Percentiles rank a stretch among this genome's conserved stretches.
These are phyloP conservation scores for Trichoderma sp. DNA, from an alignment of 2,329 filamentous ascomycete genomes.

Conservation along the genomic window DNA sequence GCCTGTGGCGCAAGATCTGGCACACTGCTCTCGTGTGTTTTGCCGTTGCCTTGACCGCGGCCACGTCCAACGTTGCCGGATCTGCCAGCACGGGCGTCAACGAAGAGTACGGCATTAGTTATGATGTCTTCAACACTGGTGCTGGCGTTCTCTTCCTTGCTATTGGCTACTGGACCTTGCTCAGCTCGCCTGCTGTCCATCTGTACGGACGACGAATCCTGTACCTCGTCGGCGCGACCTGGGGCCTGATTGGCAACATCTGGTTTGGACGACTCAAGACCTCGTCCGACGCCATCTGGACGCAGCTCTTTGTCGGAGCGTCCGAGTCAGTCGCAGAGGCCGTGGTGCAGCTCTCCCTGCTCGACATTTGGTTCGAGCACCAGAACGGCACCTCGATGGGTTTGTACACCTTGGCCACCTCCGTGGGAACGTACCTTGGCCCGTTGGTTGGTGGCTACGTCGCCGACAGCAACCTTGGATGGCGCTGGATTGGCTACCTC, in stretches of 20 bases:
- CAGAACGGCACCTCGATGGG: constrained; percentile 54
- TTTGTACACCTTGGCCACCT: constrained; percentile 55
- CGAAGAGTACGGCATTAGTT: constrained; percentile 49
- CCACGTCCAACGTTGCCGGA: constrained; percentile 55
- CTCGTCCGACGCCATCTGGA: constrained; percentile 49
- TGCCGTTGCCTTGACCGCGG: constrained; percentile 54
- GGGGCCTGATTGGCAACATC: constrained; percentile 49
- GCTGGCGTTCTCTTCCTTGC: constrained; percentile 55
- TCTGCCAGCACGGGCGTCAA: constrained; percentile 51
- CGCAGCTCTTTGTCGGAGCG: constrained; percentile 56
- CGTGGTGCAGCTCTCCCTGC: constrained; percentile 54
- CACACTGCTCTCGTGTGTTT: constrained; percentile 52
- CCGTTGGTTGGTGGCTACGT: constrained; percentile 53
- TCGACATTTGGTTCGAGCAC: constrained; percentile 58
- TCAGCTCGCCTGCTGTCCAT: constrained; percentile 52
- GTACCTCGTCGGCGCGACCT: constrained; percentile 52
- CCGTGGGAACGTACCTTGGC: constrained; percentile 55
- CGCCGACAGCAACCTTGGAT: constrained; percentile 45
- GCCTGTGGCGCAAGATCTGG: constrained; percentile 46
- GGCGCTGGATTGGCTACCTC: constrained; percentile 55
- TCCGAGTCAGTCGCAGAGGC: constrained; percentile 57
- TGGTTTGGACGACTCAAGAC: constrained; percentile 50
- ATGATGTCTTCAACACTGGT: constrained; percentile 54
- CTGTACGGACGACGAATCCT: constrained; percentile 54
- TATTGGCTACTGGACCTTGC: constrained; percentile 55